Evolutionary conservation across 148 eudicot genomes (phyloP).

Genomic region (Rhododendron kiyosumense): DNA sequence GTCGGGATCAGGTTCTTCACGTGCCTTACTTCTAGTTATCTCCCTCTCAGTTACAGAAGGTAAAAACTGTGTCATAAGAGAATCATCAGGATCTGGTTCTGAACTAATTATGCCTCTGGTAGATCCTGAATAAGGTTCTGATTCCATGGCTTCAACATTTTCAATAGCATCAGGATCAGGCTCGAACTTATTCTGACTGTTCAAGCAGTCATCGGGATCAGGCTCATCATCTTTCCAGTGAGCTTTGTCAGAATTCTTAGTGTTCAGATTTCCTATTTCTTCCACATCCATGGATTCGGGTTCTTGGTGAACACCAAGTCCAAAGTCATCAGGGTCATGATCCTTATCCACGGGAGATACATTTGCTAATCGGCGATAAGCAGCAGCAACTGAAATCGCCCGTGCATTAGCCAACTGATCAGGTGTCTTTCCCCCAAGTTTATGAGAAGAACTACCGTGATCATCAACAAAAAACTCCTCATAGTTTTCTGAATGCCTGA

Average conservation of each 20-base stretch:
- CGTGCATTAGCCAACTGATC: constrained; percentile 57
- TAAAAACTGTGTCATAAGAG: constrained; percentile 10
- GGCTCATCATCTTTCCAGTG: constrained; percentile 18
- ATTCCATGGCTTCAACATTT: constrained; percentile 20
- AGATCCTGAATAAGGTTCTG: constrained; percentile 19
- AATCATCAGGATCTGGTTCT: constrained; percentile 35
- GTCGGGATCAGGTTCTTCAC: constrained; percentile 28
- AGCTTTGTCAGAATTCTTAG: constrained; percentile 6
- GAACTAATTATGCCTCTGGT: neutral
- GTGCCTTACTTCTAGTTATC: neutral
- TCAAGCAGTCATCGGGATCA: constrained; percentile 23
- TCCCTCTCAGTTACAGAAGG: constrained; percentile 4
- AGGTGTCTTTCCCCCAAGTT: constrained; percentile 61
- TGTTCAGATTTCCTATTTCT: constrained; percentile 2
- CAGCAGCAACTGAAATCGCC: constrained; percentile 74
- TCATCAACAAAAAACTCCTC: constrained; percentile 34
- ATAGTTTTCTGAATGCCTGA: constrained; percentile 24
- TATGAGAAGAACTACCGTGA: constrained; percentile 34
- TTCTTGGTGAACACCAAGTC: constrained; percentile 8
- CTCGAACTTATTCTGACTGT: constrained; percentile 22
- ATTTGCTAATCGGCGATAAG: constrained; percentile 59
- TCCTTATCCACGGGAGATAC: constrained; percentile 21
- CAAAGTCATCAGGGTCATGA: constrained; percentile 24
- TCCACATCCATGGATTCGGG: constrained; percentile 19
- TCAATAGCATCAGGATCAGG: constrained; percentile 40